Conservation (phyloP, 352 stramenopile species). For the Phytophthora agathidicida region DNA sequence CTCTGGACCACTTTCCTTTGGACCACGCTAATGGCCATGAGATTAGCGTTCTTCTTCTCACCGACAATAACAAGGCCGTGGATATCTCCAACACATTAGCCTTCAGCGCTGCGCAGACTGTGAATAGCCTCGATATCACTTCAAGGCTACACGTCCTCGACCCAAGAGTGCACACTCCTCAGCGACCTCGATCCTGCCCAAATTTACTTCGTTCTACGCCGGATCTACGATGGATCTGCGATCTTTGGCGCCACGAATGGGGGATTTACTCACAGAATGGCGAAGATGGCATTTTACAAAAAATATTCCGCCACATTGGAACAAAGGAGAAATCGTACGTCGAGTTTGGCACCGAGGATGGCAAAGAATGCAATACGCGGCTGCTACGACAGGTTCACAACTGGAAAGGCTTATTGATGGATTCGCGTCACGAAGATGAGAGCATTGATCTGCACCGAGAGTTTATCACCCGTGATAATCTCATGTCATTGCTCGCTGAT, state of each 20-base stretch:
- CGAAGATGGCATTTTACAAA: slow-evolving; percentile 65
- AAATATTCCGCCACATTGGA: slow-evolving; percentile 64
- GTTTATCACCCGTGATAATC: slow-evolving; percentile 68
- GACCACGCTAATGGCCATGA: slow-evolving; percentile 26
- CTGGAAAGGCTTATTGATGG: slow-evolving; percentile 70
- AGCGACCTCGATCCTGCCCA: slow-evolving; percentile 30
- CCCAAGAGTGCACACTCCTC: slow-evolving; percentile 22
- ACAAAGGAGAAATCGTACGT: slow-evolving; percentile 48
- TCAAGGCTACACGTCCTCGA: slow-evolving; percentile 33
- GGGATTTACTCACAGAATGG: slow-evolving; percentile 72
- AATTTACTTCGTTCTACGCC: neutral
- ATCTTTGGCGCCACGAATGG: slow-evolving; percentile 72
- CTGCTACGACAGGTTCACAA: slow-evolving; percentile 46
- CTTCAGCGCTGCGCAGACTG: slow-evolving; percentile 13
- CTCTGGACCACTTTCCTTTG: slow-evolving; percentile 41
- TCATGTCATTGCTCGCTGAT: slow-evolving; percentile 55
- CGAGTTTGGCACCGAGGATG: slow-evolving; percentile 71
- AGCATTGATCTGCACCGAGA: slow-evolving; percentile 60
- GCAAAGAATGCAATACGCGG: slow-evolving; percentile 67
- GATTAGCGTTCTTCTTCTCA: slow-evolving; percentile 50
- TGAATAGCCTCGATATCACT: slow-evolving; percentile 10
- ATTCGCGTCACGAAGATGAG: slow-evolving; percentile 49
- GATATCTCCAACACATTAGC: slow-evolving; percentile 21
- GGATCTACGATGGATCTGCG: slow-evolving; percentile 50
- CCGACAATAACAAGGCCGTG: slow-evolving; percentile 51